Percentiles rank a stretch among this genome's conserved stretches.
Evolutionary conservation across 768 basidiomycete genomes (phyloP).

Genomic region (Rickenella mellea): DNA sequence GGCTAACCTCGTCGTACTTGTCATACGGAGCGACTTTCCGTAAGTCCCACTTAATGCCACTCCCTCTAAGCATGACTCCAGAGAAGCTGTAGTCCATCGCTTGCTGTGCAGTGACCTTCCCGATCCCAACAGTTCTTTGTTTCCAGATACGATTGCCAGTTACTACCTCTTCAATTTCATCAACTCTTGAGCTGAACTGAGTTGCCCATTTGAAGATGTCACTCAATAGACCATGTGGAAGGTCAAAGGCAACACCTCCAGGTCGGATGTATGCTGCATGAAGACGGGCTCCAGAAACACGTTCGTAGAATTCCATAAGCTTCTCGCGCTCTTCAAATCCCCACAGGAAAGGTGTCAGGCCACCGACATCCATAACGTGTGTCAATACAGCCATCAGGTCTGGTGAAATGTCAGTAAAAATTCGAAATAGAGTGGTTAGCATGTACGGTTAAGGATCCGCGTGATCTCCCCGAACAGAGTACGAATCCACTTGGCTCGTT

Average conservation of each 20-base stretch:
- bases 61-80: constrained; percentile 94
- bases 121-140: constrained; percentile 83
- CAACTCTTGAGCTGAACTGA: constrained; percentile 81
- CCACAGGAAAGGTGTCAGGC: constrained; percentile 97
- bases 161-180: constrained; percentile 97
- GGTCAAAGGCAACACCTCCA: constrained; percentile 94
- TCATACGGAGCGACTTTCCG: constrained; percentile 90
- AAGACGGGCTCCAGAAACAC: constrained; percentile 93
- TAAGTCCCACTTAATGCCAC: constrained; percentile 91
- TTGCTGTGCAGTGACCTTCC: constrained; percentile 84
- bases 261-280: constrained; percentile 98
- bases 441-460: constrained; percentile 83
- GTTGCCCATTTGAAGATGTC: constrained; percentile 99
- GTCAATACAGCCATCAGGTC: constrained; percentile 96
- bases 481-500: constrained; percentile 96
- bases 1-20: constrained; percentile 79
- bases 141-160: constrained; percentile 99
- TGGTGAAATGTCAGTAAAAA: constrained; percentile 17
- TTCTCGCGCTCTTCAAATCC: constrained; percentile 99
- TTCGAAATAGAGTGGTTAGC: constrained; percentile 3
- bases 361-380: constrained; percentile 96
- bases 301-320: constrained; percentile 99
- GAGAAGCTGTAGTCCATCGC: constrained; percentile 90
- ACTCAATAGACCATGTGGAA: constrained; percentile 96
- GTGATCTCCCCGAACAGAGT: constrained; percentile 97